phyloP scores from a whole-genome alignment of 2,329 filamentous ascomycete species.

The Verruconis gallopava region DNA sequence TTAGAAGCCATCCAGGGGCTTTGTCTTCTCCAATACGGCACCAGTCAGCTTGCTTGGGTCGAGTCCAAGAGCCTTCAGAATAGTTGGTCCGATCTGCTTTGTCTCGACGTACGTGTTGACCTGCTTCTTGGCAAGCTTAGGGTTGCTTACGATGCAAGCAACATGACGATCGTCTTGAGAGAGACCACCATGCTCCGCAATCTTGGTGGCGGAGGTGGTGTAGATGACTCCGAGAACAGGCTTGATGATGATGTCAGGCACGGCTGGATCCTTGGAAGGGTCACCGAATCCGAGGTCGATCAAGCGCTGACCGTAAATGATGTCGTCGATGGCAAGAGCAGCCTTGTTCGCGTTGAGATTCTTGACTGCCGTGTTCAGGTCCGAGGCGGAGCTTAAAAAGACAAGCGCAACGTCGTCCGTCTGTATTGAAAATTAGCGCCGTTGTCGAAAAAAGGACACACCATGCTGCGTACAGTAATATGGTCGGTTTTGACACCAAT shows the following conservation, averaged over 20 bases:
- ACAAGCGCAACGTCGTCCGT: constrained; percentile 20
- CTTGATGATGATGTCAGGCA: constrained; percentile 20
- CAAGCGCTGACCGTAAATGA: constrained; percentile 14
- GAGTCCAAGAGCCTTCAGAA: not conserved
- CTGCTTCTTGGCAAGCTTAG: not conserved
- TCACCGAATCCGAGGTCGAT: constrained; percentile 17
- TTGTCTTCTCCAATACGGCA: not conserved
- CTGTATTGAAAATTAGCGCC: too few species aligned
- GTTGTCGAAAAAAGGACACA: not conserved
- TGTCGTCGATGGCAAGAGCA: constrained; percentile 14
- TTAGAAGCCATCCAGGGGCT: not conserved
- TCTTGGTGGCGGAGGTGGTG: constrained; percentile 16
- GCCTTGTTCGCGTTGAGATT: constrained; percentile 14
- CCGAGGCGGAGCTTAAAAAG: constrained; percentile 16
- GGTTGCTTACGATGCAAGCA: not conserved
- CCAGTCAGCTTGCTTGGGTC: not conserved
- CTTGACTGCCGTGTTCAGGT: constrained; percentile 14
- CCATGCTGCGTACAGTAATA: constrained; percentile 2
- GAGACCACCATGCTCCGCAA: not conserved
- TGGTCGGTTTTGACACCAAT: constrained; percentile 14
- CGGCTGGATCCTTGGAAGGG: constrained; percentile 17
- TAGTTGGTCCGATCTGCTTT: not conserved
- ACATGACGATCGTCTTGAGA: not conserved
- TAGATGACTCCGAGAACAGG: constrained; percentile 18
- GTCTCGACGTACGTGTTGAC: not conserved